A percentile compares a stretch with the other conserved stretches of the same genome.
Conservation (phyloP, 78 protist genomes). For the Chrysochromulina parva region DNA sequence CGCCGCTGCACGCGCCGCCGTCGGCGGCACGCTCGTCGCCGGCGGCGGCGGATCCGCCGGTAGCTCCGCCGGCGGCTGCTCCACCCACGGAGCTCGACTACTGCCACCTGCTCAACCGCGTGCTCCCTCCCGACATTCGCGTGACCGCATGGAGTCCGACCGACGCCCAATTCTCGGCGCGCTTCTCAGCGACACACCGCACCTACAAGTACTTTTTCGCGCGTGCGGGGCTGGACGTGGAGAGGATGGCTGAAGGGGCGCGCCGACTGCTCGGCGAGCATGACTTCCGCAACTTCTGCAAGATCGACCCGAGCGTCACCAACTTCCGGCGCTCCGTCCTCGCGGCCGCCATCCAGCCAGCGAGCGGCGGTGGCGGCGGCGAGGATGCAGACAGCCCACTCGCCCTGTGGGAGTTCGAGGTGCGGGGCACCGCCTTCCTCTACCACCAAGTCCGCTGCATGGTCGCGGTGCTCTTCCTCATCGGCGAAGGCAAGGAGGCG, state of each 20-base stretch:
- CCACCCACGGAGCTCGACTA: conserved; percentile 64
- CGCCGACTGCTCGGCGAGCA: conserved; percentile 53
- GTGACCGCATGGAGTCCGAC: conserved; percentile 73
- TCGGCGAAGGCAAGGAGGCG: conserved; percentile 64
- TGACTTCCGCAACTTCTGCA: conserved; percentile 80
- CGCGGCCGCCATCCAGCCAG: not conserved
- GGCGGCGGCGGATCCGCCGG: not conserved
- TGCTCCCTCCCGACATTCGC: conserved; percentile 72
- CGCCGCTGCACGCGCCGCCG: not conserved
- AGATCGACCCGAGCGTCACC: conserved; percentile 33
- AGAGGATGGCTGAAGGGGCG: conserved; percentile 13
- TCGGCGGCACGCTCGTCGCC: too few species aligned
- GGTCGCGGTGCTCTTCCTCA: conserved; percentile 69
- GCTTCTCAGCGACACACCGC: conserved; percentile 62
- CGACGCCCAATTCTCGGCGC: conserved; percentile 53
- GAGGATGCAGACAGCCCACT: too few species aligned
- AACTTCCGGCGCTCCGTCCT: not conserved
- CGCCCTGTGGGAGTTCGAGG: not conserved
- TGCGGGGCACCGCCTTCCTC: conserved; percentile 63
- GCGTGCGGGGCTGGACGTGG: conserved; percentile 40
- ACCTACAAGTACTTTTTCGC: conserved; percentile 72
- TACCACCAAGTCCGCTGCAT: conserved; percentile 75
- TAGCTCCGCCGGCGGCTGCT: too few species aligned
- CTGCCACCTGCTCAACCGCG: conserved; percentile 54
- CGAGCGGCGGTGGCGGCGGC: too few species aligned